Evolutionary conservation across 805 yeast genomes (phyloP).

Genomic region (Osmozyma mogii): DNA sequence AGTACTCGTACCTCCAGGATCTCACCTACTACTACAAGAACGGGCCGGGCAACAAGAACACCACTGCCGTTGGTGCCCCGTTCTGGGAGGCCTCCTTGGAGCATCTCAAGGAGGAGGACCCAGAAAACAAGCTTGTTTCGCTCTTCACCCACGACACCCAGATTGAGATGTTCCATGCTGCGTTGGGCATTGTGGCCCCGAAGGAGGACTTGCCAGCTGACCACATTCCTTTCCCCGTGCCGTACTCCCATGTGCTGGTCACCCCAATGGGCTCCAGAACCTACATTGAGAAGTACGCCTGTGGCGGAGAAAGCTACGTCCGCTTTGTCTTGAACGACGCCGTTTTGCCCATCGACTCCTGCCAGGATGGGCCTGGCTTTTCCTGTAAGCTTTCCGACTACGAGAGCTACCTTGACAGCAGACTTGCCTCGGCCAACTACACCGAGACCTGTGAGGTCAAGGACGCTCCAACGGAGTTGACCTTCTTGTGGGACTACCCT

Average conservation of each 20-base stretch:
- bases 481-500: slow-evolving; percentile 37
- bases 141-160: slow-evolving; percentile 13
- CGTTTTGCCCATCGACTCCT: slow-evolving; percentile 41
- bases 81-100: slow-evolving; percentile 7
- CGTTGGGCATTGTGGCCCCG: slow-evolving; percentile 8
- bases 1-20: slow-evolving; percentile 7
- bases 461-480: slow-evolving; percentile 19
- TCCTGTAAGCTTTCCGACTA: slow-evolving; percentile 32
- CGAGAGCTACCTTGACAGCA: slow-evolving; percentile 19
- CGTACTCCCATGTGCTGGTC: slow-evolving; percentile 29
- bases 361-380: slow-evolving; percentile 50
- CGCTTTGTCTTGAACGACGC: slow-evolving; percentile 47
- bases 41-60: slow-evolving; percentile 10
- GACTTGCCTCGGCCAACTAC: slow-evolving; percentile 21
- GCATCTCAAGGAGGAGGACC: slow-evolving; percentile 6
- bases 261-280: slow-evolving; percentile 54
- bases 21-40: slow-evolving; percentile 7
- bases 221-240: slow-evolving; percentile 16
- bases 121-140: slow-evolving; percentile 9
- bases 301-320: slow-evolving; percentile 36
- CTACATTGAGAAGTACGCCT: slow-evolving; percentile 38
- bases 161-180: slow-evolving; percentile 6
- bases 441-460: slow-evolving; percentile 19
- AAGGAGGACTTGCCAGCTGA: slow-evolving; percentile 5
- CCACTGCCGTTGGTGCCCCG: slow-evolving; percentile 6